Conservation (phyloP, 768 basidiomycete genomes). For the Gymnopilus junonius region DNA sequence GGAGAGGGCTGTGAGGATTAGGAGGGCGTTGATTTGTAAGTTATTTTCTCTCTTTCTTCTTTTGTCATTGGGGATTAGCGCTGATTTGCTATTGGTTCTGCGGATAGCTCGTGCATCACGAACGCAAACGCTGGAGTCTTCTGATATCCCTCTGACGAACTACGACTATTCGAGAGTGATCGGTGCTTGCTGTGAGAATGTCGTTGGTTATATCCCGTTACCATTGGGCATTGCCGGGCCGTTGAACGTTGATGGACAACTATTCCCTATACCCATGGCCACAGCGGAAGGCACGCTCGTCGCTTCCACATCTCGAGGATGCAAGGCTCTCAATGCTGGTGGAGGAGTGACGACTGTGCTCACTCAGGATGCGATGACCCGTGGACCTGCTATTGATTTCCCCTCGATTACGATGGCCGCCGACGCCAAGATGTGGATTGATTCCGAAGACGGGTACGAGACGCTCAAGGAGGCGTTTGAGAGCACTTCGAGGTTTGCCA, state of each 20-base stretch:
- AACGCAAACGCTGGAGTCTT: conserved; percentile 83
- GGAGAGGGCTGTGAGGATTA: conserved; percentile 84
- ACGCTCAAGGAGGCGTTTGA: conserved; percentile 88
- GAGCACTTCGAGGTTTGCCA: conserved; percentile 91
- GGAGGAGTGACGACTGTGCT: conserved; percentile 96
- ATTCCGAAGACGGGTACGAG: conserved; percentile 75
- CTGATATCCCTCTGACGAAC: conserved; percentile 78
- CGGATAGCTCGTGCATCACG: conserved; percentile 76
- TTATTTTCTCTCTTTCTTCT: conserved; percentile 21
- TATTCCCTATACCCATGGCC: conserved; percentile 96
- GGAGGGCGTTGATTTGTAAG: conserved; percentile 91
- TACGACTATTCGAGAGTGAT: conserved; percentile 96
- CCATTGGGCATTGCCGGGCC: conserved; percentile 98
- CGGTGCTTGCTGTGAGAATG: conserved; percentile 99
- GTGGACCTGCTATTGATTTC: conserved; percentile 98
- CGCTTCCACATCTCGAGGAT: conserved; percentile 95
- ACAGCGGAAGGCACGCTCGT: conserved; percentile 99
- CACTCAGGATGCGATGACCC: conserved; percentile 94
- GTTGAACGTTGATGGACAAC: conserved; percentile 83
- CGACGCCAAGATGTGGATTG: conserved; percentile 86
- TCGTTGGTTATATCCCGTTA: conserved; percentile 94
- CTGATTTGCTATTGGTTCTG: conserved; percentile 2
- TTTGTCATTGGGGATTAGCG: background rate
- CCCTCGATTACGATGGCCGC: conserved; percentile 81
- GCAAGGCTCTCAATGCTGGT: conserved; percentile 95